These are phyloP conservation scores for Rhinocladiella mackenziei DNA, from an alignment of 2,329 filamentous ascomycete genomes.

Conservation along the genomic window DNA sequence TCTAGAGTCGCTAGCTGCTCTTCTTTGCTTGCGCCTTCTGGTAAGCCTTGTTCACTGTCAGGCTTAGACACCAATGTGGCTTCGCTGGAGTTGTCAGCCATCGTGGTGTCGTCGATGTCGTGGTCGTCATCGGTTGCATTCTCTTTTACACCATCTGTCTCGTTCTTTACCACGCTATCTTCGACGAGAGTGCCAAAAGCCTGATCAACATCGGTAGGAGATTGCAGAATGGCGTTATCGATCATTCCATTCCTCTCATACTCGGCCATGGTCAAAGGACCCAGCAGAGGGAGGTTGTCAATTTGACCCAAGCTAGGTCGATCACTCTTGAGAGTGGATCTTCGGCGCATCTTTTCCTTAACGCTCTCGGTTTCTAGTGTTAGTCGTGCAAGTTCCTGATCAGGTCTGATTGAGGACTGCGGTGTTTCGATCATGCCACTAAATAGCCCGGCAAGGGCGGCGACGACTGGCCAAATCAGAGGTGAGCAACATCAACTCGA, in stretches of 20 bases:
- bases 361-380: conserved; percentile 63
- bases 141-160: no score
- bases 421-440: conserved; percentile 63
- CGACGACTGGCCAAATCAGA: conserved; percentile 57
- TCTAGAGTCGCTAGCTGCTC: conserved; percentile 29
- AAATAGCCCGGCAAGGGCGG: conserved; percentile 68
- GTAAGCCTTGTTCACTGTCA: conserved; percentile 34
- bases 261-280: conserved; percentile 18
- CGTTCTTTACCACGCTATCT: conserved; percentile 1
- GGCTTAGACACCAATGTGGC: conserved; percentile 38
- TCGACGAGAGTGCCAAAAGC: conserved; percentile 3
- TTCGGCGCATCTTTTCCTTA: conserved; percentile 50
- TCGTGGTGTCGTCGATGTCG: conserved; percentile 6
- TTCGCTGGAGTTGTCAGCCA: conserved; percentile 35
- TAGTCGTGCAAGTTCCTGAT: conserved; percentile 72
- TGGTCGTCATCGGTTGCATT: conserved; percentile 1
- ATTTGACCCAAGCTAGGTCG: conserved; percentile 29
- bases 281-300: conserved; percentile 20
- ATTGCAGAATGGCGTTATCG: conserved; percentile 13
- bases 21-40: conserved; percentile 36
- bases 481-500: conserved; percentile 14
- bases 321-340: conserved; percentile 38
- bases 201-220: conserved; percentile 5
- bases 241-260: conserved; percentile 7
- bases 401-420: conserved; percentile 62